Evolutionary conservation across 805 yeast species (phyloP), one percentile per base, ranked within the genome.

Genomic region (Sungouiozyma intestinalis): DNA sequence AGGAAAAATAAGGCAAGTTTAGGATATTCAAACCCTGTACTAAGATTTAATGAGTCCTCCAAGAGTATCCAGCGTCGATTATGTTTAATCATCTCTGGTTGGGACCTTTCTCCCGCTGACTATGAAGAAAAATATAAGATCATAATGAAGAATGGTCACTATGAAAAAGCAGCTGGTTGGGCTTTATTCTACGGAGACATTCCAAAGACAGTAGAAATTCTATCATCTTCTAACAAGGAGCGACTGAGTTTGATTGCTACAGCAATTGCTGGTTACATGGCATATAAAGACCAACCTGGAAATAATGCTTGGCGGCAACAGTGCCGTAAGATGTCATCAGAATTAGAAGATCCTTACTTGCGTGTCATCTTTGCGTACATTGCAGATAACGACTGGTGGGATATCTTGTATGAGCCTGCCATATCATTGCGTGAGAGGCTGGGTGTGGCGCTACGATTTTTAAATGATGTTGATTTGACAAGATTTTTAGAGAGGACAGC

Each of bases 361-460:
- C 67, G 97, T 36, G 95, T 94, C 0, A 84, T 90, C 1, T 90
- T 90, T 68, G 96, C 96, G 0, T 90, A 79, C 52, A 81, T 90
- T 41, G 87, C 96, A 0, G 96, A 90, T 55, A 83, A 85, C 37
- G 92, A 88, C 49, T 90, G 97, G 97, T 81, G 90, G 80, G 97
- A 86, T 54, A 95, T 90, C 1, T 67, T 90, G 40, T 95, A 86
- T 56, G 97, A 90, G 54, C 77, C 81, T 16, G 81, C 95, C 1
- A 69, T 90, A 35, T 95, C 98, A 0, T 66, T 90, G 34, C 70
- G 90, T 41, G 98, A 90, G 55, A 68, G 95, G 49, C 63, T 90
- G 11, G 97, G 97, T 1, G 90, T 90, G 20, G 97, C 97, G 0
- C 66, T 90, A 18, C 69, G 96, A 39, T 90, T 85, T 52, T 65